phyloP scores from a whole-genome alignment of 768 basidiomycete genomes.

The Tricholoma saponaceum region DNA sequence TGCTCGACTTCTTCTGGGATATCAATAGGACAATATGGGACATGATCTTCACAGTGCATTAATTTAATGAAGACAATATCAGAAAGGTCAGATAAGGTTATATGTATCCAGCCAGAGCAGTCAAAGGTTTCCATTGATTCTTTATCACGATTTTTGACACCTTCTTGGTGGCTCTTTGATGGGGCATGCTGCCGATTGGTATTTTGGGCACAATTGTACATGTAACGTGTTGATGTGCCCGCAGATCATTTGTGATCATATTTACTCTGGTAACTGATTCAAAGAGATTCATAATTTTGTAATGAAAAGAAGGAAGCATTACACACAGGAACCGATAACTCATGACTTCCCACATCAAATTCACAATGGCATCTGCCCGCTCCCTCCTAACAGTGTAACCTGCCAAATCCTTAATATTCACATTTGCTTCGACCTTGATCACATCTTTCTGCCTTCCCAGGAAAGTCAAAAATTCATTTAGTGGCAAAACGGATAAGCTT shows the following conservation, averaged over 20 bases:
- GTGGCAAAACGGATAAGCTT: not conserved
- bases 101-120: conserved; percentile 21
- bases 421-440: not conserved
- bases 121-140: conserved; percentile 20
- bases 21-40: not conserved
- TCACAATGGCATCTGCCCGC: not conserved
- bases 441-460: not conserved
- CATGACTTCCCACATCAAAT: not conserved
- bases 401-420: not conserved
- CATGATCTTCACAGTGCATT: not conserved
- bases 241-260: conserved; percentile 1
- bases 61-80: not conserved
- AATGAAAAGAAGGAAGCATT: not conserved
- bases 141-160: conserved; percentile 19
- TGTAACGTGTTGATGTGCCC: not conserved
- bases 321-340: not conserved
- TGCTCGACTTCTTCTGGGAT: not conserved
- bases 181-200: conserved; percentile 13
- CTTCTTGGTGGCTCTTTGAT: conserved; percentile 13
- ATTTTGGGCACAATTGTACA: conserved; percentile 14
- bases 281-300: not conserved
- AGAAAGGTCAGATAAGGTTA: conserved; percentile 12
- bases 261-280: not conserved
- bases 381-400: not conserved
- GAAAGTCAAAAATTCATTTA: not conserved